phyloP scores from a whole-genome alignment of 2,329 filamentous ascomycete species.

The Teratosphaeriaceae sp. region DNA sequence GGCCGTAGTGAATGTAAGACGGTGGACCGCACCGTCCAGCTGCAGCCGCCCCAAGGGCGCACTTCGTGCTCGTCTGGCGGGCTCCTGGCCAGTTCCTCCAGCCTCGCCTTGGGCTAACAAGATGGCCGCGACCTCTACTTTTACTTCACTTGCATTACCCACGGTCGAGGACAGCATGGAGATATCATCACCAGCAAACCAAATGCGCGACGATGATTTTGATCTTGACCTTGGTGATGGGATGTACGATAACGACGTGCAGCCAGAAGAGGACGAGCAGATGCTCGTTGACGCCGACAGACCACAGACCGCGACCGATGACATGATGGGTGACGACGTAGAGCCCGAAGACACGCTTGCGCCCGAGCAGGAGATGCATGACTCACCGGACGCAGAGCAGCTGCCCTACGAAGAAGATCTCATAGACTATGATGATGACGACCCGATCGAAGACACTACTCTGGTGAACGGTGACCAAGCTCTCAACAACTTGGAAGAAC shows the following conservation, averaged over 20 bases:
- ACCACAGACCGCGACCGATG: conserved; percentile 30
- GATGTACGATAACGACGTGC: conserved; percentile 23
- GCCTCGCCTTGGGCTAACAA: background rate
- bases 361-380: conserved; percentile 25
- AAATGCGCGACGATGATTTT: conserved; percentile 43
- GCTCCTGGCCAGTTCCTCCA: no score
- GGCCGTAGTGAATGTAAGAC: no score
- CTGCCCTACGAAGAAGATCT: conserved; percentile 29
- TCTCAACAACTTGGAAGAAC: conserved; percentile 5
- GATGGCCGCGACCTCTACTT: conserved; percentile 20
- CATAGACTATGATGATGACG: conserved; percentile 32
- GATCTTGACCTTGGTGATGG: conserved; percentile 55
- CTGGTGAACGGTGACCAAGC: conserved; percentile 4
- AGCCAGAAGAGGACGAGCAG: conserved; percentile 44
- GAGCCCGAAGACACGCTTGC: conserved; percentile 10
- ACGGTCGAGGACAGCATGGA: conserved; percentile 48
- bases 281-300: conserved; percentile 49
- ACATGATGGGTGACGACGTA: conserved; percentile 27
- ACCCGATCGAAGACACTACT: conserved; percentile 13
- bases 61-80: no score
- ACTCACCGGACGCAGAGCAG: conserved; percentile 18
- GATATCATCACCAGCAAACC: conserved; percentile 42
- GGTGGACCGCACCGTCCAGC: no score
- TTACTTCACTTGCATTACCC: conserved; percentile 19
- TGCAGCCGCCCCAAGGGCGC: no score